These are phyloP conservation scores for Stylonectria norvegica DNA, from an alignment of 2,329 filamentous ascomycete genomes.

Conservation along the genomic window DNA sequence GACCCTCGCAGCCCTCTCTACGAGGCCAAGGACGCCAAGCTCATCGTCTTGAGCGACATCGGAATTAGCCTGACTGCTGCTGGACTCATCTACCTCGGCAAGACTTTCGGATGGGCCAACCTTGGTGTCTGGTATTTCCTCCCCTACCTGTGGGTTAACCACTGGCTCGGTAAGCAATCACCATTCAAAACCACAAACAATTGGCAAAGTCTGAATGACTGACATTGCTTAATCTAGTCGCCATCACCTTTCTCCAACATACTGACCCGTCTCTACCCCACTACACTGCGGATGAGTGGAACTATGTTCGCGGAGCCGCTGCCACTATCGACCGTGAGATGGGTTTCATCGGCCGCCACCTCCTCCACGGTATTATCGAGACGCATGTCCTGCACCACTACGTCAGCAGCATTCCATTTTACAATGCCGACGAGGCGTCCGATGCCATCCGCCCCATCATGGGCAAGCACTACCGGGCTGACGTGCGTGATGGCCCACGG, in stretches of 20 bases:
- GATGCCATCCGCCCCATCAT: slow-evolving; percentile 94
- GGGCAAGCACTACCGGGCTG: slow-evolving; percentile 89
- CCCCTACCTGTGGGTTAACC: slow-evolving; percentile 97
- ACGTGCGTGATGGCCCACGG: slow-evolving; percentile 69
- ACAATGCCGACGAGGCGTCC: slow-evolving; percentile 89
- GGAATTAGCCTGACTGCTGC: slow-evolving; percentile 64
- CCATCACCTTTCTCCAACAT: slow-evolving; percentile 97
- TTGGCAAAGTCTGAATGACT: slow-evolving; percentile 10
- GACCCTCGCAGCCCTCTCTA: slow-evolving; percentile 83
- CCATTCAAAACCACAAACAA: not conserved
- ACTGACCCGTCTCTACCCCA: slow-evolving; percentile 92
- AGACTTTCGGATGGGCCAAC: slow-evolving; percentile 79
- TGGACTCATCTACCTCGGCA: slow-evolving; percentile 65
- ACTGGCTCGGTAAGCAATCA: slow-evolving; percentile 97
- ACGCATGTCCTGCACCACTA: slow-evolving; percentile 98
- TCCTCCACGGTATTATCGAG: slow-evolving; percentile 95
- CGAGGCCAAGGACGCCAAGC: slow-evolving; percentile 83
- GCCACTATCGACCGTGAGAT: slow-evolving; percentile 97
- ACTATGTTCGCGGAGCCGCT: slow-evolving; percentile 86
- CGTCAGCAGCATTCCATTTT: slow-evolving; percentile 93
- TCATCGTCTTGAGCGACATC: slow-evolving; percentile 83
- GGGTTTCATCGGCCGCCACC: slow-evolving; percentile 85
- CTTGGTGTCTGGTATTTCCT: slow-evolving; percentile 91
- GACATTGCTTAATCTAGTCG: slow-evolving; percentile 59
- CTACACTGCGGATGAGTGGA: slow-evolving; percentile 85